Evolutionary conservation across 495 filamentous ascomycete species (phyloP), one percentile per base, ranked within the genome.

Genomic region (Aspergillus hancockii): DNA sequence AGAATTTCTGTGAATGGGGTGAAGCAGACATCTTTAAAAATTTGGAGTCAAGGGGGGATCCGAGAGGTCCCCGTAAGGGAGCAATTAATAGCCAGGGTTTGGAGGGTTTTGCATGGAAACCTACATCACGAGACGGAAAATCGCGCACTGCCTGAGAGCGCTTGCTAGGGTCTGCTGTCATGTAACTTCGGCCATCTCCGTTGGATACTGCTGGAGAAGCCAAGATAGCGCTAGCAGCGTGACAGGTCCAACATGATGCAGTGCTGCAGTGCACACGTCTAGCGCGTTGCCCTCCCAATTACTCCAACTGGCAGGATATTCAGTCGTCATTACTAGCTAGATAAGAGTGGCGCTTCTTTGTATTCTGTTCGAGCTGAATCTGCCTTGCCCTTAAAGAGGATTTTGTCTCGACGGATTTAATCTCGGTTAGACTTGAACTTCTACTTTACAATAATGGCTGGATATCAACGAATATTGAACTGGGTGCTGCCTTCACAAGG

Each of bases 11-110:
- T 22, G 19, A 49, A 49, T 49, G 45, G 8, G 45, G 45, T 49
- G 45, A 18, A 49, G 45, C 9, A 22, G 45, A 49, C 45, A 49
- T 49, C 45, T 49, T 21, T 49, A 18, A 9, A 49, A 49, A 49
- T 8, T 49, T 49, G 45, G 49, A 32, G 25, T 52, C 49, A 52
- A 52, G 49, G 28, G 6, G 49, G 49, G 49, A 52, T 31, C 25
- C 28, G 49, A 52, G 49, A 52, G n/a, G 45, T 49, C 45, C 45
- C 45, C 45, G 18, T 49, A 49, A 49, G 45, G 45, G 45, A 49
- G 45, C 45, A 49, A 49, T 49, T 49, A 49, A 49, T 49, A 49
- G 19, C 45, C 45, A 49, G 45, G 45, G 45, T 21, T 49, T 22
- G 45, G 45, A 22, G 45, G 45, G 13, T 49, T 49, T 18, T 49